Base-by-base conservation (phyloP, 2,329 filamentous ascomycete genomes). In the Trichoderma simmonsii region DNA sequence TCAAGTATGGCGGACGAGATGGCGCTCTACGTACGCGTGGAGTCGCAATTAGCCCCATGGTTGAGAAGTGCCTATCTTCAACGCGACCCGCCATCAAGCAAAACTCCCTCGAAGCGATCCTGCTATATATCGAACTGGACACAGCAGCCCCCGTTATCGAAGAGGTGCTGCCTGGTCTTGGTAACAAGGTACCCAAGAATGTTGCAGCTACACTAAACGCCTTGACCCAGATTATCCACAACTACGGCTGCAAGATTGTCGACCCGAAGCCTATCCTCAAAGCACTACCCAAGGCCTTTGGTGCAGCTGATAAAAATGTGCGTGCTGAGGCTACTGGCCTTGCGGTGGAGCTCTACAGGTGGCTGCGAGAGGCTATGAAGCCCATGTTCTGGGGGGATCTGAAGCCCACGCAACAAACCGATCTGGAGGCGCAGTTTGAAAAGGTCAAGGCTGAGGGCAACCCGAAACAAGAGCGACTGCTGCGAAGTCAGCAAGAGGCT, bases 331-430 rank as follows among this genome's bases (percentile, higher is more conserved):
- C 95, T 32, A 96, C 96, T 61, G 94, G 92, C 76, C 85, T 99
- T 71, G 92, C 95, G 0, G 93, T 98, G 62, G 97, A 99, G 80
- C 89, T 99, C 72, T 99, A 99, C 82, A 88, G 96, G 82, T 99
- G 97, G 96, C 86, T 99, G 39, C 92, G 95, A 76, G 96, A 99
- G 75, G 95, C 95, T 12, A 98, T 99, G 91, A 99, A 99, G 81
- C 94, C 95, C 48, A 92, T 98, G 82, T 98, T 99, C 81, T 99
- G 96, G 95, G 90, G 88, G 59, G 96, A 99, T 72, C 83, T 99
- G 73, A 99, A 99, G 81, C 92, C 95, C 0, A 95, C 97, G 0
- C 96, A 99, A 79, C 96, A 99, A 81, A 90, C 91, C 73, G 97
- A 99, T 79, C 84, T 99, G 71, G 97, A 99, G 79, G 93, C 95